A percentile compares a stretch with the other conserved stretches of the same genome.
These are phyloP conservation scores for Syzygium malaccense DNA, from an alignment of 441 rosid species.

Conservation along the genomic window DNA sequence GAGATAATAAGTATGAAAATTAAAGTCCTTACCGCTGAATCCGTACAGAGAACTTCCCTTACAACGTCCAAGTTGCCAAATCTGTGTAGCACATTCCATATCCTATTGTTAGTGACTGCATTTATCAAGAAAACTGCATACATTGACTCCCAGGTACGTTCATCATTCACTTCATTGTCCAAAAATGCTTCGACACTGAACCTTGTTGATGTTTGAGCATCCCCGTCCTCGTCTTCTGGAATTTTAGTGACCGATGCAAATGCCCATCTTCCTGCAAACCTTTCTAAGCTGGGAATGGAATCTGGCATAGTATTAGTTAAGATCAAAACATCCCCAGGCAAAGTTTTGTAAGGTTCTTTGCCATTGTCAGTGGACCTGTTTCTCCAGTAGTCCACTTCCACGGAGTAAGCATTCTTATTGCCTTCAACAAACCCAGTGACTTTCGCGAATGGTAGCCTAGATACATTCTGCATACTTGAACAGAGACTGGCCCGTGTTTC, in stretches of 20 bases:
- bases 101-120: constrained; percentile 34
- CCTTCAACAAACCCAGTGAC: constrained; percentile 5
- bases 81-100: constrained; percentile 42
- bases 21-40: constrained; percentile 21
- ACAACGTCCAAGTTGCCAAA: constrained; percentile 10
- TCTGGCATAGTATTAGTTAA: constrained; percentile 35
- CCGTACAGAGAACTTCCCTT: constrained; percentile 20
- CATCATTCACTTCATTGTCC: constrained; percentile 1
- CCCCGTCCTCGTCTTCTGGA: background rate
- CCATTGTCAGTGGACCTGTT: constrained; percentile 19
- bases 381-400: constrained; percentile 32
- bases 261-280: constrained; percentile 29
- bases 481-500: constrained; percentile 32
- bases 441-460: constrained; percentile 30
- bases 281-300: constrained; percentile 23
- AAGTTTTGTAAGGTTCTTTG: constrained; percentile 36
- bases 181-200: constrained; percentile 16
- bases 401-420: constrained; percentile 7
- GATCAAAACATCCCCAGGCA: constrained; percentile 40
- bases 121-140: constrained; percentile 30
- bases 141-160: constrained; percentile 3
- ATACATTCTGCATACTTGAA: constrained; percentile 26
- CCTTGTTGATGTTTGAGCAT: background rate
- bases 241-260: constrained; percentile 17
- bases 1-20: background rate